Evolutionary conservation across 306 rosid species (phyloP).

Genomic region (Comarum palustre): DNA sequence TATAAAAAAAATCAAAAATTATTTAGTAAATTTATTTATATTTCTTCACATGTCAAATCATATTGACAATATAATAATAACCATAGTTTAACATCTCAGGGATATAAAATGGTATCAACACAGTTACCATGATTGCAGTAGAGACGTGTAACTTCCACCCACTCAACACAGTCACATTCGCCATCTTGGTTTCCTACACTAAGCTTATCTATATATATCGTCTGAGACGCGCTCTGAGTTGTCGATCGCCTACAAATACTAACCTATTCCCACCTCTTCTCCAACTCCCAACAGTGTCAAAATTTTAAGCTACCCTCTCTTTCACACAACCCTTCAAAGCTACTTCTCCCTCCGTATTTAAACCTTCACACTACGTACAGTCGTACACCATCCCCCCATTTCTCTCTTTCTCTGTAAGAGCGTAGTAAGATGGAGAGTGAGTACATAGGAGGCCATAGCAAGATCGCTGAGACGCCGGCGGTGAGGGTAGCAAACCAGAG

Average conservation of each 20-base stretch:
- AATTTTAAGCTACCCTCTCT: not conserved
- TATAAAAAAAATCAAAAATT: no score
- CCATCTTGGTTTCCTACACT: not conserved
- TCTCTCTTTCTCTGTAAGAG: not conserved
- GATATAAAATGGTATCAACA: no score
- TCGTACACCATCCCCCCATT: not conserved
- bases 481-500: slow-evolving; percentile 15
- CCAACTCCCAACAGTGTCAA: not conserved
- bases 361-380: not conserved
- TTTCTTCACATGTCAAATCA: no score
- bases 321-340: not conserved
- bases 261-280: not conserved
- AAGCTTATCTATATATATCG: no score
- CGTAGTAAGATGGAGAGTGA: slow-evolving; percentile 31
- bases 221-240: not conserved
- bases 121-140: no score
- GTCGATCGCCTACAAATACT: not conserved
- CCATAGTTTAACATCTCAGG: no score
- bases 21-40: no score
- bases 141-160: no score
- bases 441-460: not conserved
- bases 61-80: no score
- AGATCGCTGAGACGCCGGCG: slow-evolving; percentile 23
- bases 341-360: slow-evolving; percentile 1
- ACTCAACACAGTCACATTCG: no score